Percentiles rank a stretch among this genome's conserved stretches.
Conservation (phyloP, 805 yeast genomes). For the Metschnikowia borealis region DNA sequence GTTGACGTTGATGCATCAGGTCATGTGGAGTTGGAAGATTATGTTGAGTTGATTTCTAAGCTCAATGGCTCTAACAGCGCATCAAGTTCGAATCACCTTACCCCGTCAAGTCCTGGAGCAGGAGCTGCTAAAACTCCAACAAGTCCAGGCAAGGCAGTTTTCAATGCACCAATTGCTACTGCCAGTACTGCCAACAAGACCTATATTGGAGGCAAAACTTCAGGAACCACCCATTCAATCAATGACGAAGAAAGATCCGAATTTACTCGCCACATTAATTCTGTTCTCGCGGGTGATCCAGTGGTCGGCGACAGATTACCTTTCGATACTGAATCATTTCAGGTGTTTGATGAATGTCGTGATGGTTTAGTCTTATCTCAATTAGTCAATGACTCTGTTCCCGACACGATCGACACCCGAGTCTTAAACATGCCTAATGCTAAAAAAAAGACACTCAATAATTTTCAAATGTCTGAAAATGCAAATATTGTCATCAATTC, state of each 20-base stretch:
- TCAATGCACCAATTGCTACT: conserved; percentile 42
- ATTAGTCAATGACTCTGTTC: conserved; percentile 94
- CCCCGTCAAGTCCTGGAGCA: conserved; percentile 6
- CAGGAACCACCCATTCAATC: conserved; percentile 93
- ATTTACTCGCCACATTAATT: conserved; percentile 93
- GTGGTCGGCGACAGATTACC: conserved; percentile 85
- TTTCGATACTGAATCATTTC: conserved; percentile 89
- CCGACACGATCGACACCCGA: conserved; percentile 97
- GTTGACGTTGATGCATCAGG: conserved; percentile 96
- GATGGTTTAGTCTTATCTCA: conserved; percentile 92
- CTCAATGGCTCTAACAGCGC: conserved; percentile 47
- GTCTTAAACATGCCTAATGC: conserved; percentile 83
- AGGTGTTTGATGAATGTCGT: conserved; percentile 92
- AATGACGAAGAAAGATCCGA: conserved; percentile 95
- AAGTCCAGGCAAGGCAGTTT: conserved; percentile 20
- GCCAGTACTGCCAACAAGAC: conserved; percentile 56
- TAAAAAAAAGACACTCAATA: conserved; percentile 74
- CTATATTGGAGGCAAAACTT: conserved; percentile 77
- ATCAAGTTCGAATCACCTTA: conserved; percentile 1
- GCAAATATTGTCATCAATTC: conserved; percentile 97
- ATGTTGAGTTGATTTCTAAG: conserved; percentile 77
- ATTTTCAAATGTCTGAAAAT: conserved; percentile 93
- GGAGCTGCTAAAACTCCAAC: conserved; percentile 4
- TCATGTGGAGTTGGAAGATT: conserved; percentile 93
- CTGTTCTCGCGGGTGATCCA: conserved; percentile 83